Evolutionary conservation across 2,329 filamentous ascomycete genomes (phyloP).

Genomic region (Alternaria sp.): DNA sequence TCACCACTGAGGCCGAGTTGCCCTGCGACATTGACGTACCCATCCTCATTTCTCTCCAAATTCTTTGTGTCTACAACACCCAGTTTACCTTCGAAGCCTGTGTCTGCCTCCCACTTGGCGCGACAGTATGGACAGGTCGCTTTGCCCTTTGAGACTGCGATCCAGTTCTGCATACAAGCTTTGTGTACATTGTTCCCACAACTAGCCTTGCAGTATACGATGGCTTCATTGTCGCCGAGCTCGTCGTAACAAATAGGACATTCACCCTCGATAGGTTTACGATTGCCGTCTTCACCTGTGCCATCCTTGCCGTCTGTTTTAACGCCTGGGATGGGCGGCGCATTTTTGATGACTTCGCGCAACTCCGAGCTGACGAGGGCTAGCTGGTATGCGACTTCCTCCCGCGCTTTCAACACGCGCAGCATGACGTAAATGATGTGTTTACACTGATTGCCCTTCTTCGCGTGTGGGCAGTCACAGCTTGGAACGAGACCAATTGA

Average conservation of each 20-base stretch:
- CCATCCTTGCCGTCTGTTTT: constrained; percentile 42
- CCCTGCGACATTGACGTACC: constrained; percentile 69
- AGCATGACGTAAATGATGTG: constrained; percentile 69
- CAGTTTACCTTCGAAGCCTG: constrained; percentile 50
- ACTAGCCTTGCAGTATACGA: constrained; percentile 64
- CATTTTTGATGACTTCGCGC: constrained; percentile 62
- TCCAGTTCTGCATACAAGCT: constrained; percentile 65
- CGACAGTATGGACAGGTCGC: constrained; percentile 70
- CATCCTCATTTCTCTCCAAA: constrained; percentile 57
- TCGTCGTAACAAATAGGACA: constrained; percentile 65
- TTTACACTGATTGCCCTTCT: constrained; percentile 69
- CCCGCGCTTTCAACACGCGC: constrained; percentile 65
- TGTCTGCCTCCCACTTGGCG: constrained; percentile 61
- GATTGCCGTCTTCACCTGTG: constrained; percentile 55
- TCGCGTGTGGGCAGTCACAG: constrained; percentile 65
- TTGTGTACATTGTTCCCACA: constrained; percentile 72
- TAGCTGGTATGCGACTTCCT: constrained; percentile 66
- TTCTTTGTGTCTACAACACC: constrained; percentile 58
- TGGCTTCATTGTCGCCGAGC: constrained; percentile 46
- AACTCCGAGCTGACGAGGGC: constrained; percentile 68
- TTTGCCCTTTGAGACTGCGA: constrained; percentile 36
- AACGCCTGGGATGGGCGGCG: constrained; percentile 60
- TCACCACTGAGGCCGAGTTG: constrained; percentile 65
- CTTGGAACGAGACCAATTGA: constrained; percentile 61
- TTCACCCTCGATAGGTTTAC: constrained; percentile 68